Base-by-base conservation (phyloP, 495 filamentous ascomycete genomes). In the Xylona heveae region DNA sequence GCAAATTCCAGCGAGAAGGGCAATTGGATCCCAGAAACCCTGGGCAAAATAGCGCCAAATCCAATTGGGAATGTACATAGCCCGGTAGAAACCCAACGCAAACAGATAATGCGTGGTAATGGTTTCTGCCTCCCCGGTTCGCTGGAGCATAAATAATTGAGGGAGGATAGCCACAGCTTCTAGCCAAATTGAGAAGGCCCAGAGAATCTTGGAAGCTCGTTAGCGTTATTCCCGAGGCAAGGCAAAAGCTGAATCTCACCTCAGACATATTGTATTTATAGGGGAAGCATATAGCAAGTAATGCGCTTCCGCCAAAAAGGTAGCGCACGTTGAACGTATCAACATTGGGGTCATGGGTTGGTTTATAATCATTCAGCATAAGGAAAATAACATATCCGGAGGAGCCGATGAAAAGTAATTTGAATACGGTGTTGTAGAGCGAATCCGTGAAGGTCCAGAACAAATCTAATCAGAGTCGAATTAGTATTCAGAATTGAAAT, bases 61-160 rank as follows among this genome's bases (percentile, higher is more conserved):
- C 88, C 88, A 97, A 54, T 97, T 97, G 18, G 88, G 90, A 42
- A 97, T 95, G 54, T 97, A 97, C 28, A 97, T 25, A 5, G 82
- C 80, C 24, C 88, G 60, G 57, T 97, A 97, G 28, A 71, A 44
- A 2, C 88, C 88, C 29, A 97, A 59, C n/a, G 88, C 82, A 49
- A 85, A 85, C n/a, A 97, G 63, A 51, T 97, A 97, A 52, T 97
- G 85, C 8, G 82, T 88, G 5, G 88, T 97, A 45, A 97, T 95
- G 12, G 85, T 91, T 57, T 97, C 88, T 17, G 88, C 90, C 53
- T 94, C 88, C 35, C 88, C 90, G 1, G 88, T 95, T 37, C 88
- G 69, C 55, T 97, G 88, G 31, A 97, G 60, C 78, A 97, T 84
- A 53, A 97, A 95, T 12, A 97, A 64, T 54, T 97, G 88, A 8